Conservation (phyloP, 352 stramenopile genomes). For the Globisporangium splendens region DNA sequence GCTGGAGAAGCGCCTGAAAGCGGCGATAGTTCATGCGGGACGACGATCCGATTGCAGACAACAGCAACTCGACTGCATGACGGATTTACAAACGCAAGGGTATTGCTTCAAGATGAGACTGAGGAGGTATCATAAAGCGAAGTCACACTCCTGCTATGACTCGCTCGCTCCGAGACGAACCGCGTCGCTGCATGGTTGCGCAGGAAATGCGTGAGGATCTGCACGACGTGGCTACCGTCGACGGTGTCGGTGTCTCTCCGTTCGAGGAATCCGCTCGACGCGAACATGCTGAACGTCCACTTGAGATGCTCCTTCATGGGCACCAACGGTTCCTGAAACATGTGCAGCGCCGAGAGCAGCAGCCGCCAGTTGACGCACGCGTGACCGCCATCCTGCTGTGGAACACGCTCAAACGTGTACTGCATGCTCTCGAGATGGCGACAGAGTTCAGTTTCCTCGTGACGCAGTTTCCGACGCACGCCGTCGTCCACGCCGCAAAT, state of each 20-base stretch:
- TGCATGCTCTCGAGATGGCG: slow-evolving; percentile 60
- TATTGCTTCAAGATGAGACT: background rate
- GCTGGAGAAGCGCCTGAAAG: slow-evolving; percentile 40
- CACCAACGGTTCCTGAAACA: slow-evolving; percentile 59
- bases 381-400: slow-evolving; percentile 28
- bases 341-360: slow-evolving; percentile 48
- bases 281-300: slow-evolving; percentile 60
- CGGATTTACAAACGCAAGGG: slow-evolving; percentile 25
- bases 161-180: slow-evolving; percentile 54
- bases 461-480: slow-evolving; percentile 17
- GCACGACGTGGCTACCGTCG: slow-evolving; percentile 30
- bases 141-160: slow-evolving; percentile 1
- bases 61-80: slow-evolving; percentile 39
- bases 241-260: slow-evolving; percentile 28
- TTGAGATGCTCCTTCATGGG: slow-evolving; percentile 46
- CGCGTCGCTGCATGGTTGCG: slow-evolving; percentile 40
- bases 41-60: slow-evolving; percentile 21
- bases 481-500: slow-evolving; percentile 41
- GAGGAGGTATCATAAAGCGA: no score
- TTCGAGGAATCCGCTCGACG: slow-evolving; percentile 51
- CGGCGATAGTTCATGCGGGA: slow-evolving; percentile 39
- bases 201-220: slow-evolving; percentile 53
- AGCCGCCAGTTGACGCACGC: slow-evolving; percentile 63
- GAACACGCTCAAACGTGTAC: slow-evolving; percentile 53
- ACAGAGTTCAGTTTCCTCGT: slow-evolving; percentile 31